Base-by-base conservation (phyloP, 2,329 filamentous ascomycete species). In the Pseudogymnoascus verrucosus region DNA sequence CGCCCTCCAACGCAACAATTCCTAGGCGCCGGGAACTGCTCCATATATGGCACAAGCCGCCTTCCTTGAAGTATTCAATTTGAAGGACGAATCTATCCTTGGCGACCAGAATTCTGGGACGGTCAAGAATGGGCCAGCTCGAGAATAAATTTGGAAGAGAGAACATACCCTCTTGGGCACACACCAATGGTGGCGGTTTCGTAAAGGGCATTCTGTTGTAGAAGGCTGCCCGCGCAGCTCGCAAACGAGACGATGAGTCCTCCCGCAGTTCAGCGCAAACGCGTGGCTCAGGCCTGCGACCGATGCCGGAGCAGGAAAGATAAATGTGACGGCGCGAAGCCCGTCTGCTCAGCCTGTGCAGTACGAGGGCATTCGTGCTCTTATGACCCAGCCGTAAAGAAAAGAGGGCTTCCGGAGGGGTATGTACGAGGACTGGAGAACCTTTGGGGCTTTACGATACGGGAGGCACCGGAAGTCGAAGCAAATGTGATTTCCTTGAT, bases 361-460 rank as follows among this genome's bases (percentile, higher is more conserved):
- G 78, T 82, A 4, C 83, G 88, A 65, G 82, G 81, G 61, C 79
- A 88, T 60, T 72, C 78, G 31, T 91, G 89, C 73, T 85, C 86
- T 10, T 91, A 91, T 72, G 84, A 86, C 64, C 81, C 86, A 63
- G 84, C 84, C 54, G 84, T 86, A 5, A 90, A 89, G 74, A 90
- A 90, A 73, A 80, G 89, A 66, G 89, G 89, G 11, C 85, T 91
- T 11, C 88, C 88, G 71, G 89, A 88, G 4, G 89, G 89, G 12
- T 90, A 91, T 69, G 86, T 91, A 63, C 82, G 88, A 36, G 87
- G 87, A 0, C 78, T 91, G 16, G 89, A 91, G 73, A 74, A 57
- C 21, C 47, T 65, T 21, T 62, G 62, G 36, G 64, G 64, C 11
- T 59, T 65, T 47, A 54, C 64, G 12, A 47, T 65, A 39, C 59